Percentiles rank a stretch among this genome's conserved stretches.
Conservation (phyloP, 1,284 basidiomycete genomes). For the Phellopilus nigrolimitatus region DNA sequence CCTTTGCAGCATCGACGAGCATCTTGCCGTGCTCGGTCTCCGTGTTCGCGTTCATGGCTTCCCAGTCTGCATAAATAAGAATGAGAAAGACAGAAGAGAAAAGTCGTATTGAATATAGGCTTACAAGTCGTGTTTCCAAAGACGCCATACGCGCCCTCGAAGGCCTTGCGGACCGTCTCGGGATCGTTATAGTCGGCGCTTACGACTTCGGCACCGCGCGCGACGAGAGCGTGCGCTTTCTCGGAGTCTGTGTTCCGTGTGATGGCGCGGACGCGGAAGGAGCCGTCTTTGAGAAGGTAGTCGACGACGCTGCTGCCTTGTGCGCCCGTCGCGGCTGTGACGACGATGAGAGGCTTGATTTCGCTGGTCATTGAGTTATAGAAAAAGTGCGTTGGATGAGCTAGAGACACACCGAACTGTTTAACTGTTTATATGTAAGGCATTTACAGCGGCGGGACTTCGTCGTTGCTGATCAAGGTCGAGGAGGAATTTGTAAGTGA, state of each 20-base stretch:
- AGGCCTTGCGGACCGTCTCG: constrained; percentile 17
- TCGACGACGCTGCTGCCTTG: no score
- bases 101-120: background rate
- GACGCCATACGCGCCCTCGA: constrained; percentile 19
- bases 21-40: no score
- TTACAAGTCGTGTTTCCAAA: constrained; percentile 19
- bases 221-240: no score
- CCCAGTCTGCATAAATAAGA: constrained; percentile 3
- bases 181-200: constrained; percentile 22
- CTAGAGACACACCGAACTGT: no score
- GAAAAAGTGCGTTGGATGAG: no score
- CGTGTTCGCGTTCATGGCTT: background rate
- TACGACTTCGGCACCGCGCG: no score
- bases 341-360: constrained; percentile 12
- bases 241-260: constrained; percentile 18
- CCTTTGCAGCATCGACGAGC: constrained; percentile 29
- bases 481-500: no score
- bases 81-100: background rate
- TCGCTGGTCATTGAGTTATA: background rate
- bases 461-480: no score
- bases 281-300: constrained; percentile 19
- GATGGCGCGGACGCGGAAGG: constrained; percentile 14
- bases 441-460: no score
- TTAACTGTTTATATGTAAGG: no score
- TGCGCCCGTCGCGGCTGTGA: constrained; percentile 15